Evolutionary conservation across 352 stramenopile genomes (phyloP), one percentile per base, ranked within the genome.

Genomic region (Globisporangium paddicum): DNA sequence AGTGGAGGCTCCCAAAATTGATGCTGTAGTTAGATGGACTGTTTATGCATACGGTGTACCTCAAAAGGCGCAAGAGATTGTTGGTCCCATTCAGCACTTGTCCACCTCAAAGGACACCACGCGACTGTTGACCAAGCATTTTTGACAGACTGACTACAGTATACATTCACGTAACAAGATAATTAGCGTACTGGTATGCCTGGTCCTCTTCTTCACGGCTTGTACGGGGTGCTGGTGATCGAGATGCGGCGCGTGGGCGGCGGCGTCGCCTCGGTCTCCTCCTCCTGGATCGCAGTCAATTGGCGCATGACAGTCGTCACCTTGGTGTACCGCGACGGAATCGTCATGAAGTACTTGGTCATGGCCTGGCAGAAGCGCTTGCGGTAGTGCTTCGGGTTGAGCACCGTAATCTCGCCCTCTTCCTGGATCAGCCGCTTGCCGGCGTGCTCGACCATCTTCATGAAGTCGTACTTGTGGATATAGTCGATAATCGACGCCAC

Each of bases 401-500:
- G 62, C 34, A 95, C 83, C 0, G 86, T 95, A 61, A 95, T 95
- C 56, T 95, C 86, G 30, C 83, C 82, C 73, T 96, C 86, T 40
- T 94, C 86, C 62, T 96, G 86, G 30, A 94, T 93, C 35, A 96
- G 37, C n/a, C 85, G 76, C 60, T 96, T 96, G 11, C 86, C 82
- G 4, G 85, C 82, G 63, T 96, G 85, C 61, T 96, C 86, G 38
- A 96, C 86, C 77, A 93, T 93, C 62, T 96, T 96, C 76, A 94
- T 82, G 46, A 96, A 91, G 45, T 94, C 86, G 52, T 96, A 96
- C 64, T 96, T 94, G 70, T 93, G 83, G 52, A 96, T 93, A 52
- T 96, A 96, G 55, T 96, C 86, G 50, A 96, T 96, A 63, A 96
- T 96, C 30, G 73, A 91, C 49, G 81, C 84, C 32, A 96, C 85